Base-by-base conservation (phyloP, 1,284 basidiomycete genomes). In the Abortiporus biennis region DNA sequence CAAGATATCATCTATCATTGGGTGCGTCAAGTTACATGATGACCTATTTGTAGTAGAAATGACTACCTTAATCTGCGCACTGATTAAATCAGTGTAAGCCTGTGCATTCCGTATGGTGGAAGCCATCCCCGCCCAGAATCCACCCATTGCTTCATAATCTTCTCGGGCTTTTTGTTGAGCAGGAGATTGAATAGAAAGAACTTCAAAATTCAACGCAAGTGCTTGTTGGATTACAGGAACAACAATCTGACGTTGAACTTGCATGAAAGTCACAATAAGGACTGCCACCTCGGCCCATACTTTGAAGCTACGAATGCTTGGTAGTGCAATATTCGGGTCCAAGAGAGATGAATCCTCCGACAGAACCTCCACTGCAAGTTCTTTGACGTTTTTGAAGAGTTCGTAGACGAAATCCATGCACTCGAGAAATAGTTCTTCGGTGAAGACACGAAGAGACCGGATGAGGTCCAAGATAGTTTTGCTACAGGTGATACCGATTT, bases 251-350 rank as follows among this genome's bases (percentile, higher is more conserved):
- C 87, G 85, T 46, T 83, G 75, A 23, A 80, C 80, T 64, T 97
- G 94, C 48, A 91, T 85, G 63, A 97, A 87, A 32, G 94, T 80
- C 31, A 96, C 91, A 51, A 97, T 83, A 15, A 93, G 85, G 66
- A 96, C 88, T 5, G 91, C 91, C 69, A 96, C 89, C 64, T 99
- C 96, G 4, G 90, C 85, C 19, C 98, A 70, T 11, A 97, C 89
- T 64, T 97, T 98, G 74, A 97, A 96, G 59, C 92, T 95, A 42
- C 81, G 80, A 42, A 85, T 78, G 35, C 81, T 80, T n/a, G 78
- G 78, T 22, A 85, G 66, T 27, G 83, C 67, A 16, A 69, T 57
- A 48, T 80, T 81, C 9, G 67, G 46, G 49, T 87, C 81, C 25
- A 80, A 54, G 20, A 65, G 42, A 1, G 61, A 46, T 1, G 85